Evolutionary conservation across 176 grass and related monocot species (phyloP), one percentile per base, ranked within the genome.

Genomic region (Juncus inflexus): DNA sequence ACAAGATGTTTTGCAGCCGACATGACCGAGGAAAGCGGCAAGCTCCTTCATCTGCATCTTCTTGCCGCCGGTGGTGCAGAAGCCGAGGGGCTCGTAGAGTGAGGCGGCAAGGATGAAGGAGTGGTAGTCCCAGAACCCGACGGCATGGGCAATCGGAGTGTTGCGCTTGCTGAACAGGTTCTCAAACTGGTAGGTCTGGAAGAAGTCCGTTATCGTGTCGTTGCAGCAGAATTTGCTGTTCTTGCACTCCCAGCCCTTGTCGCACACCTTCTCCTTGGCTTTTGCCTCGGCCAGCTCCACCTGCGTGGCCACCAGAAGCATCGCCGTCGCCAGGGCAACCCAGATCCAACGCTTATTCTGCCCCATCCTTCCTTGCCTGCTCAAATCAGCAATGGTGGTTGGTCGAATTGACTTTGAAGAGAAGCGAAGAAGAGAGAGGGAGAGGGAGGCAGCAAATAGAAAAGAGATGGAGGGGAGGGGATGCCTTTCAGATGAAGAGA

Each of bases 211-310:
- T 72, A 90, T 79, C 69, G 87, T 96, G 35, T 80, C 83, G 58
- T 87, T 90, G 72, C 91, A 96, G 84, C 91, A 96, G 75, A 79
- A 96, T 3, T 57, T 72, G 81, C 84, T 90, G 60, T 70, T 77
- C 64, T 73, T 87, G 72, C 91, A 96, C 64, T 96, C 91, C 91
- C 91, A 87, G 52, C 84, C 87, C 62, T 83, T 90, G 76, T 85
- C 61, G 72, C 91, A 96, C 52, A 55, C 79, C 79, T 79, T 81
- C 75, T 68, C 66, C 52, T 75, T 73, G 56, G 63, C 12, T 36
- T 61, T 63, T 1, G 1, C 54, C 54, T 57, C 54, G 0, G 51
- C 12, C 35, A 53, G 28, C 49, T 54, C 52, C 12, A 56, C 66
- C 52, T 47, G 43, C 9, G 43, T 6, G 6, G 40, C 66, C 51